These are phyloP conservation scores for Kwoniella sp. DNA, from an alignment of 768 basidiomycete genomes.

Conservation along the genomic window DNA sequence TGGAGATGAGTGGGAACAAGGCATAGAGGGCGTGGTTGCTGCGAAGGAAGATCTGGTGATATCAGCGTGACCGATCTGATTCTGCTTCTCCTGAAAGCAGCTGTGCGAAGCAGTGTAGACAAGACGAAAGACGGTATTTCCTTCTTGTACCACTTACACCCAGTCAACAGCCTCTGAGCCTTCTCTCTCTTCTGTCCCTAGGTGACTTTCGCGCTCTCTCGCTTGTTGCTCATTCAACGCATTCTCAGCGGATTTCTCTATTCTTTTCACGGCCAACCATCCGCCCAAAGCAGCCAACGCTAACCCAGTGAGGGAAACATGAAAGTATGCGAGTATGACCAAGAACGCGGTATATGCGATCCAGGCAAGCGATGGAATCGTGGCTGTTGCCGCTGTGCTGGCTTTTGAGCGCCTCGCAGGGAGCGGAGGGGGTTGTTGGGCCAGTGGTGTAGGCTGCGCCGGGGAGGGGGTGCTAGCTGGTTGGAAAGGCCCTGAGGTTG, in stretches of 20 bases:
- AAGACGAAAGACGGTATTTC: not conserved
- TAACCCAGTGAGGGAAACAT: conserved; percentile 10
- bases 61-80: too few relatives aligned
- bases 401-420: conserved; percentile 7
- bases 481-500: not conserved
- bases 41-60: not conserved
- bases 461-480: conserved; percentile 5
- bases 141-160: conserved; percentile 25
- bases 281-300: not conserved
- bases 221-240: conserved; percentile 5
- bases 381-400: conserved; percentile 1
- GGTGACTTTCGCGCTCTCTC: not conserved
- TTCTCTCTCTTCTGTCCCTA: not conserved
- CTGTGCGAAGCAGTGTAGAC: too few relatives aligned
- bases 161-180: conserved; percentile 20
- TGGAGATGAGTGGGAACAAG: conserved; percentile 54
- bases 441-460: not conserved
- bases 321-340: conserved; percentile 16
- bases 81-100: too few relatives aligned
- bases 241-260: conserved; percentile 7
- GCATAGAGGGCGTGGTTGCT: conserved; percentile 53
- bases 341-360: conserved; percentile 7
- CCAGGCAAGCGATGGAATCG: conserved; percentile 10
- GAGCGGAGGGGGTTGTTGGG: conserved; percentile 12
- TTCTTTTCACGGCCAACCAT: conserved; percentile 4